Percentiles rank a stretch among this genome's conserved stretches.
Evolutionary conservation across 2,329 filamentous ascomycete genomes (phyloP).

Genomic region (Talaromyces pinophilus): DNA sequence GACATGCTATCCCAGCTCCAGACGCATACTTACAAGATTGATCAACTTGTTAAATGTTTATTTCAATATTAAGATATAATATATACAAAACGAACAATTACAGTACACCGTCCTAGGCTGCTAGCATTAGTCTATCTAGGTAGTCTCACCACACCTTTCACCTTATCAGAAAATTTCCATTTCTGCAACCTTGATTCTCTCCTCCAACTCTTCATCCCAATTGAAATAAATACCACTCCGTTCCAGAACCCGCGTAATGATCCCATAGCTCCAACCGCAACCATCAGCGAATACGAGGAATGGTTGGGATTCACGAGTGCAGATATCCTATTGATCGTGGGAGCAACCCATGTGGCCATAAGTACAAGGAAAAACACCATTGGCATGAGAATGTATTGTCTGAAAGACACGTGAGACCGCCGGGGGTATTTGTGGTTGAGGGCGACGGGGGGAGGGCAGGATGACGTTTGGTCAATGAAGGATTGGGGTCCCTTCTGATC

Average conservation of each 20-base stretch:
- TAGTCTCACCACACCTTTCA: not conserved
- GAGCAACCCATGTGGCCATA: conserved; percentile 40
- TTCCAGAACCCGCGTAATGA: conserved; percentile 45
- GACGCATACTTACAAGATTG: not conserved
- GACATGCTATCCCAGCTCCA: not conserved
- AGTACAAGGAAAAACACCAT: conserved; percentile 41
- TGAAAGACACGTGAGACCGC: conserved; percentile 37
- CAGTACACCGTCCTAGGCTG: not conserved
- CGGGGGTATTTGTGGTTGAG: not conserved
- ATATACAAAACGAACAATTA: not conserved
- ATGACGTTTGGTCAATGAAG: not conserved
- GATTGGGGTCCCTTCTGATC: not conserved
- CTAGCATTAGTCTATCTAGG: not conserved
- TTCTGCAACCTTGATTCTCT: not conserved
- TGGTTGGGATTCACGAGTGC: conserved; percentile 34
- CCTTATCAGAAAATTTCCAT: not conserved
- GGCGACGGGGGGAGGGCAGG: not conserved
- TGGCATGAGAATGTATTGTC: conserved; percentile 45
- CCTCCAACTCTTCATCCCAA: conserved; percentile 40
- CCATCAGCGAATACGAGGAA: conserved; percentile 34
- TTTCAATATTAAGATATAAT: not conserved
- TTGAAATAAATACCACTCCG: conserved; percentile 40
- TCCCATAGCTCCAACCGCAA: conserved; percentile 38
- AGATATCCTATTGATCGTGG: conserved; percentile 40
- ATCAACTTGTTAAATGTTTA: not conserved